Conservation (phyloP, 2,329 filamentous ascomycete genomes). For the Botrytis galanthina region DNA sequence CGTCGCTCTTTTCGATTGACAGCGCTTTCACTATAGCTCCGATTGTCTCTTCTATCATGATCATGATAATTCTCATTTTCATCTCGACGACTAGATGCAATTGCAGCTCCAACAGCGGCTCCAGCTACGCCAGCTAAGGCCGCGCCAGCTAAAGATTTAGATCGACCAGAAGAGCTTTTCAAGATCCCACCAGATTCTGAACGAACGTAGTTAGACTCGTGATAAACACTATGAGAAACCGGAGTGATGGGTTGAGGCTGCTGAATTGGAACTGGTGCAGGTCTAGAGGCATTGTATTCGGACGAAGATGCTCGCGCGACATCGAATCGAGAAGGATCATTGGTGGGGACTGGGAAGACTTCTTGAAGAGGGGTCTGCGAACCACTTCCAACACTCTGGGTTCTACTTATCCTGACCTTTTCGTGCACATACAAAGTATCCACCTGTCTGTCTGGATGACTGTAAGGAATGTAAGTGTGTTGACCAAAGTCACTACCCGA, state of each 20-base stretch:
- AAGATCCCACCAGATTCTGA: slow-evolving; percentile 32
- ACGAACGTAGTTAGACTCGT: slow-evolving; percentile 44
- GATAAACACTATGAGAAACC: slow-evolving; percentile 66
- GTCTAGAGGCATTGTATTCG: slow-evolving; percentile 46
- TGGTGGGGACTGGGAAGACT: slow-evolving; percentile 65
- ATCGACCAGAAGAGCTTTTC: slow-evolving; percentile 39
- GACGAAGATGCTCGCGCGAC: slow-evolving; percentile 51
- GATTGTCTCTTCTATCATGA: slow-evolving; percentile 23
- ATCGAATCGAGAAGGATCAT: slow-evolving; percentile 63
- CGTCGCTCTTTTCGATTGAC: slow-evolving; percentile 27
- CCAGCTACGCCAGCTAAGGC: slow-evolving; percentile 51
- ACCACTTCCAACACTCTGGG: slow-evolving; percentile 42
- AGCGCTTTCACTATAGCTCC: slow-evolving; percentile 26
- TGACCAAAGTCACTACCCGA: slow-evolving; percentile 36
- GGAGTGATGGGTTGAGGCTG: slow-evolving; percentile 79
- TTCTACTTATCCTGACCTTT: slow-evolving; percentile 23
- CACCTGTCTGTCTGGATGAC: slow-evolving; percentile 1
- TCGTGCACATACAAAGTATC: slow-evolving; percentile 3
- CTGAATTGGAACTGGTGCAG: slow-evolving; percentile 68
- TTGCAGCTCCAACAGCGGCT: slow-evolving; percentile 49
- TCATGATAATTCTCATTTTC: slow-evolving; percentile 32
- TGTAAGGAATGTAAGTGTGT: slow-evolving; percentile 15
- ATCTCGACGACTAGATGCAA: slow-evolving; percentile 42
- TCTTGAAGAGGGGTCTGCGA: slow-evolving; percentile 52
- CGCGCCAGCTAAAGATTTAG: slow-evolving; percentile 44